phyloP scores from a whole-genome alignment of 2,329 filamentous ascomycete species.

The Aaosphaeria pasadenensis region DNA sequence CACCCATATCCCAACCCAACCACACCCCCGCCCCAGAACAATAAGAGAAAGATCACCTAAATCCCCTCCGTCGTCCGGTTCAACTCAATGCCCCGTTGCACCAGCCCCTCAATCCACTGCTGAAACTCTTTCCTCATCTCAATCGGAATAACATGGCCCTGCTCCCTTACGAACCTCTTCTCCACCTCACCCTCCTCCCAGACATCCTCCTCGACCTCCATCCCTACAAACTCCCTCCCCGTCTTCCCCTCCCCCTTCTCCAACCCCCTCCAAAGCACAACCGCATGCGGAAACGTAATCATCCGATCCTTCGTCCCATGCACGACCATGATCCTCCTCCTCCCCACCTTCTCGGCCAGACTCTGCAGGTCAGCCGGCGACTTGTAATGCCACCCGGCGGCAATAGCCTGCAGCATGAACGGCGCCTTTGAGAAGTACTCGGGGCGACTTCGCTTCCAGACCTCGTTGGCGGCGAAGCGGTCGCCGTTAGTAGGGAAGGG shows the following conservation, averaged over 20 bases:
- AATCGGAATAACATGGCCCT: conserved; percentile 72
- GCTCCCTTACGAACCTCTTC: conserved; percentile 63
- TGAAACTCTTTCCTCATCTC: conserved; percentile 72
- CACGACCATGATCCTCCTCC: conserved; percentile 71
- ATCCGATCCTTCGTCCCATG: conserved; percentile 77
- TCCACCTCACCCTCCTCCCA: conserved; percentile 45
- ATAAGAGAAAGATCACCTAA: too few relatives aligned
- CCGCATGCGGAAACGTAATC: conserved; percentile 69
- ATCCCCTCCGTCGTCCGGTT: conserved; percentile 11
- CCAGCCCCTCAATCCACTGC: conserved; percentile 57
- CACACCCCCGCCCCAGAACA: too few relatives aligned
- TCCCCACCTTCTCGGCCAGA: conserved; percentile 67
- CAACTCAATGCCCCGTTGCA: conserved; percentile 51
- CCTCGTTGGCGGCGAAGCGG: conserved; percentile 76
- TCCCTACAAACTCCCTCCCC: conserved; percentile 29
- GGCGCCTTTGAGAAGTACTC: conserved; percentile 62
- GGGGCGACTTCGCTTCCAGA: conserved; percentile 64
- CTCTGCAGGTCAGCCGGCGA: conserved; percentile 60
- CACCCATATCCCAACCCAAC: too few relatives aligned
- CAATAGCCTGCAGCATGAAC: conserved; percentile 74
- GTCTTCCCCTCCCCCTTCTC: conserved; percentile 50
- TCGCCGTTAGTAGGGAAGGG: conserved; percentile 74
- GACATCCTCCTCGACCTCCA: conserved; percentile 31
- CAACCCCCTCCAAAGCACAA: conserved; percentile 65
- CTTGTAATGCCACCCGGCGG: conserved; percentile 79